These are phyloP conservation scores for Stephania cephalantha DNA, from an alignment of 164 flowering plant genomes.

Conservation along the genomic window DNA sequence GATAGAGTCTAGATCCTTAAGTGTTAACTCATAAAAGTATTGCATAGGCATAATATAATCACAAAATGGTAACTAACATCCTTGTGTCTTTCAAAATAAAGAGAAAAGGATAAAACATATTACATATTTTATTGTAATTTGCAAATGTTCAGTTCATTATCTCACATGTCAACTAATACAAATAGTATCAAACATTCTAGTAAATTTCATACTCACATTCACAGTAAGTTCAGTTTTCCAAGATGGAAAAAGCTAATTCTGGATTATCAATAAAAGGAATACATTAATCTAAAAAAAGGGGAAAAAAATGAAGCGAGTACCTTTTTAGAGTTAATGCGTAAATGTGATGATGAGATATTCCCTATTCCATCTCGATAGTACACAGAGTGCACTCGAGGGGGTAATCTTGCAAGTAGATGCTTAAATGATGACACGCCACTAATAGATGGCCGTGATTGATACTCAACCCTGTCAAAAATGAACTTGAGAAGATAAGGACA, in stretches of 20 bases:
- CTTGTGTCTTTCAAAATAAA: neutral
- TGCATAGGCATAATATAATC: no score
- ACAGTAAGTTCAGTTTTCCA: neutral
- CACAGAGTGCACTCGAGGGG: slow-evolving; percentile 90
- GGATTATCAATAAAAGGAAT: neutral
- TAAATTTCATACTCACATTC: neutral
- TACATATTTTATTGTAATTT: neutral
- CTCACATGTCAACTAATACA: neutral
- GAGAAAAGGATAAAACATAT: neutral
- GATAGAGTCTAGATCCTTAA: neutral
- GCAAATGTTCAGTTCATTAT: neutral
- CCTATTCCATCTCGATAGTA: slow-evolving; percentile 96
- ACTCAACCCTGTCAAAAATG: slow-evolving; percentile 70
- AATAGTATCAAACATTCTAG: neutral
- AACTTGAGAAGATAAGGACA: slow-evolving; percentile 7
- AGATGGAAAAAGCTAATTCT: neutral
- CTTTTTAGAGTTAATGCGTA: slow-evolving; percentile 58
- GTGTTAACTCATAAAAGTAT: no score
- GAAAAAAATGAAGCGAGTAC: slow-evolving; percentile 25
- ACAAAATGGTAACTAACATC: neutral
- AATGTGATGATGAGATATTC: slow-evolving; percentile 84
- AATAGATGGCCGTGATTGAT: slow-evolving; percentile 59
- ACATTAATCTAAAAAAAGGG: neutral
- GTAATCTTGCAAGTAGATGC: slow-evolving; percentile 64
- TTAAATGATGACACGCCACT: slow-evolving; percentile 81